Base-by-base conservation (phyloP, 2,329 filamentous ascomycete species). In the Stemphylium vesicarium region DNA sequence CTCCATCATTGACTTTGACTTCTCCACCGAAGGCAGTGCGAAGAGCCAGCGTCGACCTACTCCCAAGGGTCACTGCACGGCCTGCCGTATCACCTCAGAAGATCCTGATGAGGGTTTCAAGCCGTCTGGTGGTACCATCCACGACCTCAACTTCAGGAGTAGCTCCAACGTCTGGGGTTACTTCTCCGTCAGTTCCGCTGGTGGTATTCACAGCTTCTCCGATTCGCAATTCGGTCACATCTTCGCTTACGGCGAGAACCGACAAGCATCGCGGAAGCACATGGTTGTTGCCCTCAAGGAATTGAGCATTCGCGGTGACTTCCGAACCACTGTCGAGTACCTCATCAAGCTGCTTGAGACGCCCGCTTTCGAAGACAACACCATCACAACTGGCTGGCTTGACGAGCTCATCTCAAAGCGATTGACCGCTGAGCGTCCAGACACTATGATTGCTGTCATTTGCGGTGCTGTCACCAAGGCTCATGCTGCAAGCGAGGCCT, bases 121-220 rank as follows among this genome's bases (percentile, higher is more conserved):
- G 85, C 95, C 95, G 54, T 99, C 95, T 40, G 96, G 94, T 72
- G 95, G 95, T 87, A 96, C 94, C 48, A 96, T 99, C 87, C 95
- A 98, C 81, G 95, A 99, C 74, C 83, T 99, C 73, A 99, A 99
- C 84, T 99, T 99, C 87, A 87, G 95, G 74, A 96, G 90, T 82
- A 96, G 92, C 77, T 98, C 95, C 61, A 99, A 99, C 68, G 95
- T 98, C 52, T 99, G 95, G 95, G 95, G 95, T 84, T 99, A 99
- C 80, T 99, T 99, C 87, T 99, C 95, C 48, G 95, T 99, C 77
- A 91, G 93, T 81, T 95, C 93, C 9, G 89, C 92, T 51, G 94
- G 93, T 81, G 93, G 93, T 78, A 99, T 99, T 64, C 95, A 99
- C 86, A 97, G 92, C 78, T 99, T 96, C 84, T 98, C 95, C 7